Evolutionary conservation across 2,329 filamentous ascomycete species (phyloP).

Genomic region (Laburnicola sp.): DNA sequence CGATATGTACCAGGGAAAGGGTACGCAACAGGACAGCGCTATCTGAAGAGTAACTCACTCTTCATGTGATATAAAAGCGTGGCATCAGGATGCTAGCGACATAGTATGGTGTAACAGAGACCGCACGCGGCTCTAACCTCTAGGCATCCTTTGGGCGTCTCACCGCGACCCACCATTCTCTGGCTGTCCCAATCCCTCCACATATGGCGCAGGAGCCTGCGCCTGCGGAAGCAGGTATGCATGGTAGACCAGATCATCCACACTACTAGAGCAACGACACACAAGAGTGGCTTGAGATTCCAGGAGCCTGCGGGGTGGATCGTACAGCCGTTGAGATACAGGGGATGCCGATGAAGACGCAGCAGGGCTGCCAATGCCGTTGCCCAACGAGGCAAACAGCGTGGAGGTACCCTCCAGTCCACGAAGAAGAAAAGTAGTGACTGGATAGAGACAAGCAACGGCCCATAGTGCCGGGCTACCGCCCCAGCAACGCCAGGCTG

Average conservation of each 20-base stretch:
- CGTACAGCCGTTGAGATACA: background rate
- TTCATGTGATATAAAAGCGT: conserved; percentile 13
- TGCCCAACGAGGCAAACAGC: background rate
- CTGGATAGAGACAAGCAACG: conserved; percentile 2
- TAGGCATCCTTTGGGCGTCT: background rate
- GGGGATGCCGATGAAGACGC: background rate
- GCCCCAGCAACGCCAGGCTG: background rate
- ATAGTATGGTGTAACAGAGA: background rate
- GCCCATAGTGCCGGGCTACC: conserved; percentile 7
- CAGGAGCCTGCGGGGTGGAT: conserved; percentile 13
- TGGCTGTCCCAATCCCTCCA: background rate
- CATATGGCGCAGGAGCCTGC: conserved; percentile 8
- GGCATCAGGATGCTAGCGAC: background rate
- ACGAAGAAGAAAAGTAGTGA: background rate
- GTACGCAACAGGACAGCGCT: conserved; percentile 5
- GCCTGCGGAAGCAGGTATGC: background rate
- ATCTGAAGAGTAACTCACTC: background rate
- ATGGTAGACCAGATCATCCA: background rate
- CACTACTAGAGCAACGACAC: background rate
- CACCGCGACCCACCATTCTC: background rate
- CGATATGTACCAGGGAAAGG: conserved; percentile 1
- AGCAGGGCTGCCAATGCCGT: background rate
- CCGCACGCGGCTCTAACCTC: too few species aligned
- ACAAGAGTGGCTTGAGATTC: conserved; percentile 1
- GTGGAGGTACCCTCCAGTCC: background rate